Conservation (phyloP, 2,329 filamentous ascomycete genomes). For the Cryphonectria carpinicola region DNA sequence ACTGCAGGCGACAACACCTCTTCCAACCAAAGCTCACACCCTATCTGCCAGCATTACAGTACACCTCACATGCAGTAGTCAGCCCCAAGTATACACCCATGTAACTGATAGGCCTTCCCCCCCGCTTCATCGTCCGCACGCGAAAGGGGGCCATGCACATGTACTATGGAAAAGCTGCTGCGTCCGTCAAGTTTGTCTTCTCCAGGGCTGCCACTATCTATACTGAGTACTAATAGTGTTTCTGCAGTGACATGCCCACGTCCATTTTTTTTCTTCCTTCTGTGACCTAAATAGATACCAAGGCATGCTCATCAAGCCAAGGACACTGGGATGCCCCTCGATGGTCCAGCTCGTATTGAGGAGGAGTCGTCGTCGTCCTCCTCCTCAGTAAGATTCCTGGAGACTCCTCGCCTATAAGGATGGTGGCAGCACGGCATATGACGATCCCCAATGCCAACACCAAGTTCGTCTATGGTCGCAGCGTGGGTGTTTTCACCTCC, state of each 20-base stretch:
- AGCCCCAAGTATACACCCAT: background rate
- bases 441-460: background rate
- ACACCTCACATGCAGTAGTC: slow-evolving; percentile 4
- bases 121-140: background rate
- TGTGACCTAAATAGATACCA: background rate
- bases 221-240: background rate
- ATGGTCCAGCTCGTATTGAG: too few relatives aligned
- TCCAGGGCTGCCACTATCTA: too few relatives aligned
- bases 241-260: background rate
- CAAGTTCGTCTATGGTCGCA: background rate
- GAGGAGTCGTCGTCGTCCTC: too few relatives aligned
- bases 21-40: background rate
- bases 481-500: background rate
- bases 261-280: too few relatives aligned
- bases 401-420: background rate
- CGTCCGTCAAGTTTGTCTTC: too few relatives aligned
- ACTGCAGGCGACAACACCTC: background rate
- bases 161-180: too few relatives aligned
- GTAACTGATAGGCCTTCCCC: background rate
- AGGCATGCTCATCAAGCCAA: background rate
- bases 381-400: too few relatives aligned
- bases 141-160: too few relatives aligned
- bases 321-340: too few relatives aligned
- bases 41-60: background rate
- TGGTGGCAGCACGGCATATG: background rate